phyloP scores from a whole-genome alignment of 78 protist genomes.

The Blattamonas nauphoetae region DNA sequence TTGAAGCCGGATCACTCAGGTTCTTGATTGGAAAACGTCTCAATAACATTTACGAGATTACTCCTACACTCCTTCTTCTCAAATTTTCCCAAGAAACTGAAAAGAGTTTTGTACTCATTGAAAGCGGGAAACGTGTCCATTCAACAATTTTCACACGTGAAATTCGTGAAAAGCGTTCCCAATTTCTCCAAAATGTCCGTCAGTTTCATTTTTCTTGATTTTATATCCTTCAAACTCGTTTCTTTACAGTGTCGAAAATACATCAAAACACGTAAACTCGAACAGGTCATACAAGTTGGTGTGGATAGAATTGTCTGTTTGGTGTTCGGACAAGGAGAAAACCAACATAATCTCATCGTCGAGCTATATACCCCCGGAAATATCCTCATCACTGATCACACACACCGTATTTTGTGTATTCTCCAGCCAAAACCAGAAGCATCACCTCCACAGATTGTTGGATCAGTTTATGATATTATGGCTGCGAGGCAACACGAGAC shows the following conservation, averaged over 20 bases:
- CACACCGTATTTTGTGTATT: background rate
- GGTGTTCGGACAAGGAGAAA: background rate
- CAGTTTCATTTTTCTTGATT: background rate
- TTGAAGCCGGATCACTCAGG: background rate
- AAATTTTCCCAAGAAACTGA: background rate
- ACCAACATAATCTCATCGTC: background rate
- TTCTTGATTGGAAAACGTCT: background rate
- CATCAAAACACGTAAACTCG: background rate
- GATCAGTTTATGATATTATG: background rate
- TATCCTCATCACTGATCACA: background rate
- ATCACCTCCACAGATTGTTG: background rate
- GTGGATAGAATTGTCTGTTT: background rate
- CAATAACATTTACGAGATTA: background rate
- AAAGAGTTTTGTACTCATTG: background rate
- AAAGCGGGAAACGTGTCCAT: background rate
- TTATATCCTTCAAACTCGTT: background rate
- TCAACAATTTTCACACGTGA: background rate
- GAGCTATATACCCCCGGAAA: background rate
- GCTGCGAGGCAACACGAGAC: background rate
- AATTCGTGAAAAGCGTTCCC: background rate
- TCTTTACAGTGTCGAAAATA: background rate
- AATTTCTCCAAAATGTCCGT: background rate
- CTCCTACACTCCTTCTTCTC: background rate
- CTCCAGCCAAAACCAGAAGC: background rate
- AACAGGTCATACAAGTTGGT: background rate